Evolutionary conservation across 768 basidiomycete species (phyloP), one percentile per base, ranked within the genome.

Genomic region (Amanita inopinata): DNA sequence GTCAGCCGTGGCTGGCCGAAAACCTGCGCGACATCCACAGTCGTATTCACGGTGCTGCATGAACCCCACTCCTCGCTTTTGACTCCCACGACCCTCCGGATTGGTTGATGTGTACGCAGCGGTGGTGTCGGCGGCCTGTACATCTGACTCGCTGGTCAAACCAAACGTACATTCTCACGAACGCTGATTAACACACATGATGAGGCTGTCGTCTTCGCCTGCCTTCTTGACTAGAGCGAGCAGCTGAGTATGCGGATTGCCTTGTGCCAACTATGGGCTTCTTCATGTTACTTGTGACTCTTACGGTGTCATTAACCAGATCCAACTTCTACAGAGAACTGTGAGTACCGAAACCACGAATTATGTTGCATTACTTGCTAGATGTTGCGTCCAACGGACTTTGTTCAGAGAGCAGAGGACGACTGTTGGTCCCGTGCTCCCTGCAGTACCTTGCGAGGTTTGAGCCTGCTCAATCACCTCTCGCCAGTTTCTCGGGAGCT

Each of bases 401-500:
- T n/a, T n/a, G n/a, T n/a, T n/a, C n/a, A n/a, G n/a, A n/a, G n/a
- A n/a, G n/a, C n/a, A n/a, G n/a, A n/a, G n/a, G n/a, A n/a, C n/a
- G n/a, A n/a, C n/a, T n/a, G n/a, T n/a, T n/a, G n/a, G n/a, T n/a
- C n/a, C n/a, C n/a, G n/a, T n/a, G n/a, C n/a, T n/a, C n/a, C n/a
- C 25, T 41, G 20, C 36, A 33, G 33, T 40, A 19, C 44, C 40
- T 8, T 38, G 38, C 4, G 46, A 43, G 17, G 48, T 46, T 33
- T 50, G 51, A 31, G 43, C 43, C 34, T 34, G 43, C 35, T 53
- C 49, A 15, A 63, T 55, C 17, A 60, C 52, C 45, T 59, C 54
- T 28, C 59, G 56, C 62, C 62, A 64, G 33, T 67, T 62, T 27
- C 53, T 52, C 3, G 65, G 64, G 20, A 62, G 47, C 43, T 44